Evolutionary conservation across 2,329 filamentous ascomycete genomes (phyloP).

Genomic region (Diaporthe longicolla): DNA sequence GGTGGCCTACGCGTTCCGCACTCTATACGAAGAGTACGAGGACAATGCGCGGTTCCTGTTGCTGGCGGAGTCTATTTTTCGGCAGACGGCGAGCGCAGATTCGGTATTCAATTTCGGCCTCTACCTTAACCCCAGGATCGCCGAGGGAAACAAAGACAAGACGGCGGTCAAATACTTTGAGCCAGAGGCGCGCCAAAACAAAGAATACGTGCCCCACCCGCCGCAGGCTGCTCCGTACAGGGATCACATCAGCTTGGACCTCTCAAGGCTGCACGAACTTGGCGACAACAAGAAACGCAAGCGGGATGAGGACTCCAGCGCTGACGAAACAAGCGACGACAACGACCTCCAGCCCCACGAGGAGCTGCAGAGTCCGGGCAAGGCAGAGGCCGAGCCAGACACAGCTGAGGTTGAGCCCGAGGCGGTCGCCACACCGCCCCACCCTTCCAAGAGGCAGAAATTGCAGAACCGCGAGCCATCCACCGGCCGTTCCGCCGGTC

Average conservation of each 20-base stretch:
- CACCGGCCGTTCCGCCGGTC: conserved; percentile 28
- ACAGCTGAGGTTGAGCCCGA: conserved; percentile 36
- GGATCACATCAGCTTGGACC: conserved; percentile 60
- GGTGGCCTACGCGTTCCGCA: conserved; percentile 73
- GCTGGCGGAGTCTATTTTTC: conserved; percentile 71
- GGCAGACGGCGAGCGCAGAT: conserved; percentile 68
- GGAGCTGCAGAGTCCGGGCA: conserved; percentile 11
- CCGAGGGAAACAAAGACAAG: conserved; percentile 68
- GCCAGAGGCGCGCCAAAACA: conserved; percentile 60
- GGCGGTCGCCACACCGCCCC: conserved; percentile 43
- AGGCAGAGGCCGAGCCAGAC: conserved; percentile 32
- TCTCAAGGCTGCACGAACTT: conserved; percentile 48
- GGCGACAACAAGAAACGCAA: conserved; percentile 33
- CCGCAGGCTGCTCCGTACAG: conserved; percentile 65
- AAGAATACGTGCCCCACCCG: conserved; percentile 57
- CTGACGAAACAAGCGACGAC: conserved; percentile 39
- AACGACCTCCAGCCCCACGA: conserved; percentile 30
- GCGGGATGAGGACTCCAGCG: conserved; percentile 36
- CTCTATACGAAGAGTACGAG: conserved; percentile 71
- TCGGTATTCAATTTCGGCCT: conserved; percentile 66
- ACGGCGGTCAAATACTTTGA: conserved; percentile 68
- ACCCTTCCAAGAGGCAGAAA: conserved; percentile 44
- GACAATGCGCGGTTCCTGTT: conserved; percentile 65
- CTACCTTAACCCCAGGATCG: conserved; percentile 68
- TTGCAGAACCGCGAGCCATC: conserved; percentile 40